phyloP scores from a whole-genome alignment of 1,284 basidiomycete genomes.

The Takashimella tepidaria region DNA sequence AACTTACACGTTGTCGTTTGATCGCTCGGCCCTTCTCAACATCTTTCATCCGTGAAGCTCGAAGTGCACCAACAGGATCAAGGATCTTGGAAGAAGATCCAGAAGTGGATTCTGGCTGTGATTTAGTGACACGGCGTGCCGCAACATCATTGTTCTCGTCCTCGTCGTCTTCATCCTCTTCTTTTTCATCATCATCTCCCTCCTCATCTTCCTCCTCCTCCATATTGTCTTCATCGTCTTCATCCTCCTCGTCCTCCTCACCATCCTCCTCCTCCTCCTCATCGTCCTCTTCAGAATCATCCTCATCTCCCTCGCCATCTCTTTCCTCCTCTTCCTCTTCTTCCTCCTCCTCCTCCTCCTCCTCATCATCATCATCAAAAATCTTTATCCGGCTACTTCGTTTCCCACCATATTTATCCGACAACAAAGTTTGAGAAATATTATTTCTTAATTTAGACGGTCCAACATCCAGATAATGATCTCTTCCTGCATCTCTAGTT shows the following conservation, averaged over 20 bases:
- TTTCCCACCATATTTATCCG: constrained; percentile 64
- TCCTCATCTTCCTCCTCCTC: constrained; percentile 51
- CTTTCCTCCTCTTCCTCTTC: constrained; percentile 56
- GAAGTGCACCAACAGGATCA: constrained; percentile 50
- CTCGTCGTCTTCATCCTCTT: constrained; percentile 47
- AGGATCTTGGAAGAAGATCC: constrained; percentile 34
- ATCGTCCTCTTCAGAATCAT: constrained; percentile 66
- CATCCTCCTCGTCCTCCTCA: constrained; percentile 35
- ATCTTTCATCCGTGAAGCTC: constrained; percentile 45
- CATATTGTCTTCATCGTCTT: constrained; percentile 41
- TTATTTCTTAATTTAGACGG: constrained; percentile 1
- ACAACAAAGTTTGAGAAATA: constrained; percentile 52
- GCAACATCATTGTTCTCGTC: constrained; percentile 35
- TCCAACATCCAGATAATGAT: constrained; percentile 77
- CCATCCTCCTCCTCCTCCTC: constrained; percentile 50
- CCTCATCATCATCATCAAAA: constrained; percentile 46
- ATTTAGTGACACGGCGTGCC: constrained; percentile 9
- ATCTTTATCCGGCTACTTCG: constrained; percentile 61
- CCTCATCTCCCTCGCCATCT: constrained; percentile 56
- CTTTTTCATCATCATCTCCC: constrained; percentile 49
- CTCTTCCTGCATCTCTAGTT: constrained; percentile 49
- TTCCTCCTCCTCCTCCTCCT: too few relatives aligned
- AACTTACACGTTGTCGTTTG: constrained; percentile 69
- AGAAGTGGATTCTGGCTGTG: too few relatives aligned
- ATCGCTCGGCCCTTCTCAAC: constrained; percentile 70